Evolutionary conservation across 164 flowering plant genomes (phyloP), one percentile per base, ranked within the genome.

Genomic region (Tetrastigma voinierianum): DNA sequence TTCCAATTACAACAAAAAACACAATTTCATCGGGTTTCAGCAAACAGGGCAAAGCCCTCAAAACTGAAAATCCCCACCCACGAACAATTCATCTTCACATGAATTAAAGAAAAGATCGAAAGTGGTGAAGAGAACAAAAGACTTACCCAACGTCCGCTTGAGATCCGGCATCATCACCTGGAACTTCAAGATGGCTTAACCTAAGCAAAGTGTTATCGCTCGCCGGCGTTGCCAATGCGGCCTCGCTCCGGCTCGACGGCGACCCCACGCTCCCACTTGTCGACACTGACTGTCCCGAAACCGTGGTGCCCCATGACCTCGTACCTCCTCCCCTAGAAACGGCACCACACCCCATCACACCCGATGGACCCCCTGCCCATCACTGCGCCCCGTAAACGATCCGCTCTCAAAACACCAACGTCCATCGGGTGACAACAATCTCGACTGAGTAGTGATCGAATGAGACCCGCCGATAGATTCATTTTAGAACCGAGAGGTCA

Each of bases 231-330:
- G 86, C 83, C 82, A 73, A 73, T 16, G 84, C 86, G n/a, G 77
- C 81, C 71, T 86, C 91, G 70, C 88, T 83, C 46, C 86, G 78
- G 67, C 86, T 89, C 1, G 94, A 84, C 0, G 98, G 99, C 8
- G 98, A 96, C 51, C 98, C 98, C 0, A 82, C 80, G 53, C 98
- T 93, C 45, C 98, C 89, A 62, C 99, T 93, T 4, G 95, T 92
- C 0, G 99, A 95, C 32, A 92, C 81, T 1, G 99, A 95, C 72
- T 92, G 97, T 7, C 89, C 93, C 0, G 96, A 89, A 14, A 70
- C 60, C 5, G 88, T 75, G 32, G 83, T 76, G 20, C 89, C 87
- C 88, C 91, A 82, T n/a, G 92, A 83, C 79, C 90, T 67, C 9
- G 81, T 61, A 46, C 71, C 75, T 6, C 82, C 78, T 59, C 79